Percentiles rank a stretch among this genome's conserved stretches.
These are phyloP conservation scores for Schizopora paradoxa DNA, from an alignment of 1,284 basidiomycete species.

Conservation along the genomic window DNA sequence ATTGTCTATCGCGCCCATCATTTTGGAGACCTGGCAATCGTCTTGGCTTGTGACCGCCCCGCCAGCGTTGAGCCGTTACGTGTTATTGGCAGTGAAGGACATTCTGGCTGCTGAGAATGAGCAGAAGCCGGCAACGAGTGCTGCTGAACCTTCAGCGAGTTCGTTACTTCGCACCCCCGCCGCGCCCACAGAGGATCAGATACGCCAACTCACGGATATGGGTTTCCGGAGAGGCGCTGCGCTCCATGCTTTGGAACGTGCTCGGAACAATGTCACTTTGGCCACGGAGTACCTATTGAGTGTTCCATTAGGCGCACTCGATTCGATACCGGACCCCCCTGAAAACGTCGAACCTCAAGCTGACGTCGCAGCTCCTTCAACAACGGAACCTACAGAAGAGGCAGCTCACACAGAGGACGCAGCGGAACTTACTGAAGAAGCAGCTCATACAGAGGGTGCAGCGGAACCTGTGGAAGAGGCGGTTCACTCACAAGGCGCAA, in stretches of 20 bases:
- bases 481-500: constrained; percentile 20
- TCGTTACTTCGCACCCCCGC: constrained; percentile 36
- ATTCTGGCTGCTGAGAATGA: constrained; percentile 82
- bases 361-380: constrained; percentile 35
- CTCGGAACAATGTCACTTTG: constrained; percentile 84
- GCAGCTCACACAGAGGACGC: constrained; percentile 19
- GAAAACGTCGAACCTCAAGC: constrained; percentile 20
- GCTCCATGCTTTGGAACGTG: constrained; percentile 77
- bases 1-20: constrained; percentile 60
- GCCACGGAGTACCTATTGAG: constrained; percentile 87
- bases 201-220: constrained; percentile 91
- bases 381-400: constrained; percentile 24
- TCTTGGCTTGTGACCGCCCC: constrained; percentile 78
- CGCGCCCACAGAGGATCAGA: constrained; percentile 69
- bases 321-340: constrained; percentile 59
- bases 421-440: constrained; percentile 25
- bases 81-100: constrained; percentile 77
- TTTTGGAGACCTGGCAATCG: constrained; percentile 76
- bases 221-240: constrained; percentile 88
- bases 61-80: constrained; percentile 63
- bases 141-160: constrained; percentile 19
- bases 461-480: constrained; percentile 11
- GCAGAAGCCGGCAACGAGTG: constrained; percentile 29
- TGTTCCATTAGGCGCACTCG: constrained; percentile 77
- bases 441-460: constrained; percentile 16